Base-by-base conservation (phyloP, 208 protist genomes). In the Leptomonas pyrrhocoris region DNA sequence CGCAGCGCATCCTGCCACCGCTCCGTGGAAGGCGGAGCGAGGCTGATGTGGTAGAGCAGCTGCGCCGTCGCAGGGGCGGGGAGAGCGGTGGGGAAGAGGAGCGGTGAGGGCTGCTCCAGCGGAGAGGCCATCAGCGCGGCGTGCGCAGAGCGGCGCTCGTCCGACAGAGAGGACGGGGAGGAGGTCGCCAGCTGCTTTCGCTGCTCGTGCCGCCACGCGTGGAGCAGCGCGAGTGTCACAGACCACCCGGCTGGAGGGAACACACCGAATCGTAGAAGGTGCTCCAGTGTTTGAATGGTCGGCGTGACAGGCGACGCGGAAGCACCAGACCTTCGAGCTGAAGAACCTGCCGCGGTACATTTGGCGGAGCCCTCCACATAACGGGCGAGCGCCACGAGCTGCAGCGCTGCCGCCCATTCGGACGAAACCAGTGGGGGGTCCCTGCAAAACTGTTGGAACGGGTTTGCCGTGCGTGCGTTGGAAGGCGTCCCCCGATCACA, bases 1-100 rank as follows among this genome's bases (percentile, higher is more conserved):
- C 50, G 40, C 23, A 78, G 46, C 18, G 59, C 73, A n/a, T 78
- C 64, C 23, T 61, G 73, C 64, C 73, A 78, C 57, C 62, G 30
- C 19, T 40, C 34, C 9, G 49, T 15, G 13, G 73, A 72, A 19
- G 73, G 73, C 6, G 64, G 64, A 13, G 54, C 60, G 42, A 71
- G 66, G 58, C 73, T 78, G 53, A 78, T 40, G 56, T 72, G 59
- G 58, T 78, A 53, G 34, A 68, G 38, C 16, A 78, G 64, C 58
- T 78, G 64, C 9, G 73, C 54, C 38, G 64, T 64, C 2, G 64
- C 73, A 28, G 57, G 58, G 59, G 66, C 40, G 13, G 50, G 36
- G 23, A 78, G 64, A 40, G 48, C 30, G 2, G 36, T 16, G 1
- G 63, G 73, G 46, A 78, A 78, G 25, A 54, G 13, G 27, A 30